These are phyloP conservation scores for Sporothrix mexicana DNA, from an alignment of 2,329 filamentous ascomycete species.

Conservation along the genomic window DNA sequence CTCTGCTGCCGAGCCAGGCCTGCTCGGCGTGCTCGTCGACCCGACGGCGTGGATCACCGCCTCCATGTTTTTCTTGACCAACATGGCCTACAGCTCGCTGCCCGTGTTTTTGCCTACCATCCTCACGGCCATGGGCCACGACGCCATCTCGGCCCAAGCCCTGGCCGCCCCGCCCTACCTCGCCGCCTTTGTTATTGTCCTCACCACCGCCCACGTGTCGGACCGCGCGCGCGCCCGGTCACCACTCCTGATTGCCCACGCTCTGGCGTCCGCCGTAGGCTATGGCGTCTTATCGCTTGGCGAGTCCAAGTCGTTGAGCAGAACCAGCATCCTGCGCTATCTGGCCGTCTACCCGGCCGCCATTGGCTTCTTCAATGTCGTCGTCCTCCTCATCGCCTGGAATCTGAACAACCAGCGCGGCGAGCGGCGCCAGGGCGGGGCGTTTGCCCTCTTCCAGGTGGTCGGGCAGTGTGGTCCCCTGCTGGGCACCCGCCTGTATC, in stretches of 20 bases:
- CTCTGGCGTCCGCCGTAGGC: slow-evolving; percentile 67
- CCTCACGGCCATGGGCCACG: slow-evolving; percentile 76
- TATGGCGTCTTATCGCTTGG: slow-evolving; percentile 65
- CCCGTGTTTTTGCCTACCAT: slow-evolving; percentile 88
- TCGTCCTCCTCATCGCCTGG: slow-evolving; percentile 87
- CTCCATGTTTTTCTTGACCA: slow-evolving; percentile 84
- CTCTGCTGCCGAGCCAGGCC: background rate
- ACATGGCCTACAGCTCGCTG: slow-evolving; percentile 86
- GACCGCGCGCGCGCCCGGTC: slow-evolving; percentile 69
- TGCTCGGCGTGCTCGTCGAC: slow-evolving; percentile 60
- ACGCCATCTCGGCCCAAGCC: slow-evolving; percentile 70
- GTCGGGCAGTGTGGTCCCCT: slow-evolving; percentile 81
- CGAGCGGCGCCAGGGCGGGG: slow-evolving; percentile 69
- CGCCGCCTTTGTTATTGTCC: slow-evolving; percentile 72
- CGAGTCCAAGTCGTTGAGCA: slow-evolving; percentile 48
- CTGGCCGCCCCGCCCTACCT: slow-evolving; percentile 84
- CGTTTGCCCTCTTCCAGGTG: slow-evolving; percentile 77
- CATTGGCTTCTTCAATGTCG: slow-evolving; percentile 80
- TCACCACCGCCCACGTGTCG: slow-evolving; percentile 73
- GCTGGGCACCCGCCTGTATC: slow-evolving; percentile 70
- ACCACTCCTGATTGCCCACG: slow-evolving; percentile 70
- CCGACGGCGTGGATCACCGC: slow-evolving; percentile 77
- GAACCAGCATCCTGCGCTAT: slow-evolving; percentile 64
- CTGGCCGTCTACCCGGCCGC: slow-evolving; percentile 78
- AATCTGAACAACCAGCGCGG: slow-evolving; percentile 82